phyloP scores from a whole-genome alignment of 179 eudicot genomes.

The Sideroxylon spinosum region DNA sequence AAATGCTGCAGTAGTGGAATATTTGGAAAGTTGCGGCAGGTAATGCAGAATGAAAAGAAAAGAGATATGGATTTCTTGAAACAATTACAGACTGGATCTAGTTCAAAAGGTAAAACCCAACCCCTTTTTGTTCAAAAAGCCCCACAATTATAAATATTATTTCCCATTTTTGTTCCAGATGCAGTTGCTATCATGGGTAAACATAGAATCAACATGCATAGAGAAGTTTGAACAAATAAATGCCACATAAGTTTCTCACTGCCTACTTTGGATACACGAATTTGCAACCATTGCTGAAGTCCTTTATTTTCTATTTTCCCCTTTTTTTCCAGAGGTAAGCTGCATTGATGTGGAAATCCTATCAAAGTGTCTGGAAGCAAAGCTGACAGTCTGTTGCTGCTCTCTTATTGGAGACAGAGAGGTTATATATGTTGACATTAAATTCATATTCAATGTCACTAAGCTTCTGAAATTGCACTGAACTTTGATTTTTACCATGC shows the following conservation, averaged over 20 bases:
- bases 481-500: not conserved
- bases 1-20: slow-evolving; percentile 45
- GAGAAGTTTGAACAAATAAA: not conserved
- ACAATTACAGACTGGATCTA: slow-evolving; percentile 40
- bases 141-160: not conserved
- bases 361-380: slow-evolving; percentile 75
- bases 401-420: slow-evolving; percentile 39
- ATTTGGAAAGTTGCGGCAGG: slow-evolving; percentile 60
- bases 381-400: slow-evolving; percentile 78
- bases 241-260: not conserved
- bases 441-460: not conserved
- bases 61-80: slow-evolving; percentile 48
- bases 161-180: not conserved
- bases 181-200: slow-evolving; percentile 1
- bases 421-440: slow-evolving; percentile 33
- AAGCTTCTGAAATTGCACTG: not conserved
- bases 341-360: slow-evolving; percentile 69
- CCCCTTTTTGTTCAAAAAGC: not conserved
- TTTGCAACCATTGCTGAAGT: not conserved
- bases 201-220: not conserved
- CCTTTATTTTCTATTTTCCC: slow-evolving; percentile 4
- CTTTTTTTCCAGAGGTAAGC: slow-evolving; percentile 36
- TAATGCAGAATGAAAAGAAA: slow-evolving; percentile 71
- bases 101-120: slow-evolving; percentile 42
- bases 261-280: not conserved